Evolutionary conservation across 2,329 filamentous ascomycete species (phyloP), one percentile per base, ranked within the genome.

Genomic region (Botrytis aclada): DNA sequence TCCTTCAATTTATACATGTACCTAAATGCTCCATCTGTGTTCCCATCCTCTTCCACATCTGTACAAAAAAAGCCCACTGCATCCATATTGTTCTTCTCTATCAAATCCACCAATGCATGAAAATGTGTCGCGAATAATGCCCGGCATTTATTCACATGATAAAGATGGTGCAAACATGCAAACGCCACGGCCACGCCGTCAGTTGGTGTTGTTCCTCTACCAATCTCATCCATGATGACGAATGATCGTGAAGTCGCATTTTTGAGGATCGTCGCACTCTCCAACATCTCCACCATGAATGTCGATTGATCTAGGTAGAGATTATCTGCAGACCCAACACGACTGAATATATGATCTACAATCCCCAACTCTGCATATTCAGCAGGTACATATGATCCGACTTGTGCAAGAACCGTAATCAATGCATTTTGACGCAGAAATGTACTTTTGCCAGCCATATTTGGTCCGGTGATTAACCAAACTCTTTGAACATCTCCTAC

Each of bases 231-330:
- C 95, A 99, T 98, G 81, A 99, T 95, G 74, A 96, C 95, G 78
- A 99, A 97, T 0, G 92, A 96, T 37, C 91, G 88, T 1, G 90
- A 84, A 0, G 95, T 98, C 0, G 96, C 95, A 77, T 93, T 87
- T 74, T 92, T 93, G 70, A 99, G 86, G 70, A 99, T 99, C 39
- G 92, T 88, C 2, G 95, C 95, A 32, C 96, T 97, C 83, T 99
- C 96, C 3, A 98, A 87, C 96, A 99, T 99, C 84, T 99, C 96
- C 1, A 98, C 94, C 96, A 99, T 98, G 83, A 99, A 99, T 0
- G 97, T 99, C 70, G 94, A 97, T 82, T 98, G 95, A 83, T 97
- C 93, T 69, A 90, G 89, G 84, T 93, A 98, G n/a, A 99, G 86
- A 81, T 97, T 95, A 82, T 99, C 97, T 2, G 95, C 96, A 1